Conservation (phyloP, 768 basidiomycete species). For the Termitomyces sp. region DNA sequence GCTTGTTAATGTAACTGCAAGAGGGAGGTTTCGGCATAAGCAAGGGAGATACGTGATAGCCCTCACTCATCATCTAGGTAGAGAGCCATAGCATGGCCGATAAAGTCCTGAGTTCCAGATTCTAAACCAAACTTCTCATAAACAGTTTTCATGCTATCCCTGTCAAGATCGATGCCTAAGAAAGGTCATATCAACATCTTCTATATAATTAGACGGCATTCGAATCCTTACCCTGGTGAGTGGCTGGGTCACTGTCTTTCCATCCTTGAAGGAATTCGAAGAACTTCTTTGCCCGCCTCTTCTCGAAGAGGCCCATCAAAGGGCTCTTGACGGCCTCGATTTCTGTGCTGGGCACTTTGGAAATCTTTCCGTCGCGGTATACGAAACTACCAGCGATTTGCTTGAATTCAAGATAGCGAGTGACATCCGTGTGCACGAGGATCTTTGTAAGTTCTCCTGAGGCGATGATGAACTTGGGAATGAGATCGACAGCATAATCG, state of each 20-base stretch:
- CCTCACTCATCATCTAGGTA: constrained; percentile 96
- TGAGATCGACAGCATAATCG: constrained; percentile 96
- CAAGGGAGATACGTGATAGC: not conserved
- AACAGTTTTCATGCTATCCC: constrained; percentile 86
- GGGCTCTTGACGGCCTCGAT: constrained; percentile 94
- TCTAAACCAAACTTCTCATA: constrained; percentile 98
- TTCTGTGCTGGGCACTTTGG: constrained; percentile 96
- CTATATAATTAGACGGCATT: not conserved
- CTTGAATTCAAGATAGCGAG: constrained; percentile 98
- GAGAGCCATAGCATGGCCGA: constrained; percentile 98
- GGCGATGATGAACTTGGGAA: constrained; percentile 99
- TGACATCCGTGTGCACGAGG: constrained; percentile 98
- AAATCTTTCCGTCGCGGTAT: constrained; percentile 93
- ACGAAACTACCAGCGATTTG: constrained; percentile 99
- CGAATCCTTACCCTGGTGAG: constrained; percentile 74
- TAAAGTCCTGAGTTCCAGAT: constrained; percentile 96
- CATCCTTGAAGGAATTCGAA: constrained; percentile 95
- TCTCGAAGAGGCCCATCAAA: constrained; percentile 99
- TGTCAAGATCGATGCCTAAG: constrained; percentile 83
- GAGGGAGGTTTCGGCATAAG: constrained; percentile 1
- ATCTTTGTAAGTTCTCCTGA: constrained; percentile 97
- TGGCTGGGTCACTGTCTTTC: constrained; percentile 93
- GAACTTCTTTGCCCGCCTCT: constrained; percentile 96
- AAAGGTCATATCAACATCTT: not conserved
- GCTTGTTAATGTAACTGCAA: constrained; percentile 84